phyloP scores from a whole-genome alignment of 805 yeast genomes.

The Candida yuanshanica region DNA sequence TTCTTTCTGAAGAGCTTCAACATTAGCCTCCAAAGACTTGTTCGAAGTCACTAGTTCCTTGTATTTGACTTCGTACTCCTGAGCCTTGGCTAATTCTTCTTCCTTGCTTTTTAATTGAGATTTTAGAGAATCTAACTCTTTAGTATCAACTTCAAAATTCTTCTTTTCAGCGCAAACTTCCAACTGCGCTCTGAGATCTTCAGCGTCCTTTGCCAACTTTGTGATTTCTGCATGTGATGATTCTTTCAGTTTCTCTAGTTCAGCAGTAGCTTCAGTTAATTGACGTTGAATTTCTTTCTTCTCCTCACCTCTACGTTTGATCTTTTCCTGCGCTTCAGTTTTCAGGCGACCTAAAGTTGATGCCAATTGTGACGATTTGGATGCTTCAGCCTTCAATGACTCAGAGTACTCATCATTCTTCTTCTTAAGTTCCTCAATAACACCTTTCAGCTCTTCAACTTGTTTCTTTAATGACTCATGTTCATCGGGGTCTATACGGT shows the following conservation, averaged over 20 bases:
- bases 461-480: constrained; percentile 31
- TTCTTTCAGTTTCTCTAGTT: constrained; percentile 10
- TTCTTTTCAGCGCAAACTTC: constrained; percentile 4
- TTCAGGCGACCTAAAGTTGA: constrained; percentile 17
- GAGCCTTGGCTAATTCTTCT: constrained; percentile 25
- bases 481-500: constrained; percentile 43
- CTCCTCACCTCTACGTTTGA: constrained; percentile 20
- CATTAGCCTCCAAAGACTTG: constrained; percentile 27
- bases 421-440: constrained; percentile 21
- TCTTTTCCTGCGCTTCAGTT: constrained; percentile 25
- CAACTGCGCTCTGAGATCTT: constrained; percentile 15
- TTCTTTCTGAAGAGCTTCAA: constrained; percentile 12
- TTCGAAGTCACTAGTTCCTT: constrained; percentile 28
- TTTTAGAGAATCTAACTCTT: constrained; percentile 10
- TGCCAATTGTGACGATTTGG: constrained; percentile 17
- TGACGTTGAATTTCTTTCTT: constrained; percentile 11
- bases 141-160: not conserved
- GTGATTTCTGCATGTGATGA: constrained; percentile 2
- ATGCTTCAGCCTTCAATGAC: constrained; percentile 15
- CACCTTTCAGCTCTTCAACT: constrained; percentile 19
- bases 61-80: constrained; percentile 33
- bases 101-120: constrained; percentile 19
- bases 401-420: constrained; percentile 20
- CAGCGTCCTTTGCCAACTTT: constrained; percentile 14
- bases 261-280: constrained; percentile 9